These are phyloP conservation scores for Jatropha multifida DNA, from an alignment of 441 rosid genomes.

Conservation along the genomic window DNA sequence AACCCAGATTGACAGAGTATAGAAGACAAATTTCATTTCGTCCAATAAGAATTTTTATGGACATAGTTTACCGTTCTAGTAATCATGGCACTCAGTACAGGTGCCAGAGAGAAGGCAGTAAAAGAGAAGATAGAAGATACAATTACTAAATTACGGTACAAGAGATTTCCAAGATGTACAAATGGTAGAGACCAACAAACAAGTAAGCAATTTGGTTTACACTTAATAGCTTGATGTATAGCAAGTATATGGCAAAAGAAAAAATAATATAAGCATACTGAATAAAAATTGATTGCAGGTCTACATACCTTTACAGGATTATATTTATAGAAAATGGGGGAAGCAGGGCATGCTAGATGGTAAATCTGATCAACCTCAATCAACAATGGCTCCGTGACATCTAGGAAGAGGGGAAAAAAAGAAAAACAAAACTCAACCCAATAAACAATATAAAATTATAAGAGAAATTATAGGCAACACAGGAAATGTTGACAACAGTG, in stretches of 20 bases:
- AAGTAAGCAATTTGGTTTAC: not conserved
- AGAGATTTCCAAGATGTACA: slow-evolving; percentile 3
- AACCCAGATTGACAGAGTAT: no score
- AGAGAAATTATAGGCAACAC: slow-evolving; percentile 10
- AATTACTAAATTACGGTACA: not conserved
- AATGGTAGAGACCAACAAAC: slow-evolving; percentile 1
- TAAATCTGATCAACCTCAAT: slow-evolving; percentile 90
- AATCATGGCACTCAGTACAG: not conserved
- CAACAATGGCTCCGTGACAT: slow-evolving; percentile 83
- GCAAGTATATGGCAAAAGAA: not conserved
- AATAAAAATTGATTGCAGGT: not conserved
- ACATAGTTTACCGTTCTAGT: no score
- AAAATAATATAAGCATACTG: not conserved
- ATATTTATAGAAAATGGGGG: slow-evolving; percentile 92
- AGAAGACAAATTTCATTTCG: no score
- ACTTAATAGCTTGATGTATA: not conserved
- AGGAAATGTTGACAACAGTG: not conserved
- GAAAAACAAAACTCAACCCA: not conserved
- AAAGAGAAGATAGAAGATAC: slow-evolving; percentile 1
- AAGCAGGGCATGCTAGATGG: slow-evolving; percentile 97
- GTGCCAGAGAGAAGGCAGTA: not conserved
- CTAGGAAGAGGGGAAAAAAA: slow-evolving; percentile 30
- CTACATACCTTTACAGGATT: slow-evolving; percentile 87
- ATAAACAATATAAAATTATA: not conserved
- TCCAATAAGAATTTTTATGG: not conserved